A percentile compares a stretch with the other conserved stretches of the same genome.
These are phyloP conservation scores for Saccharomyces eubayanus DNA, from an alignment of 805 yeast genomes.

Conservation along the genomic window DNA sequence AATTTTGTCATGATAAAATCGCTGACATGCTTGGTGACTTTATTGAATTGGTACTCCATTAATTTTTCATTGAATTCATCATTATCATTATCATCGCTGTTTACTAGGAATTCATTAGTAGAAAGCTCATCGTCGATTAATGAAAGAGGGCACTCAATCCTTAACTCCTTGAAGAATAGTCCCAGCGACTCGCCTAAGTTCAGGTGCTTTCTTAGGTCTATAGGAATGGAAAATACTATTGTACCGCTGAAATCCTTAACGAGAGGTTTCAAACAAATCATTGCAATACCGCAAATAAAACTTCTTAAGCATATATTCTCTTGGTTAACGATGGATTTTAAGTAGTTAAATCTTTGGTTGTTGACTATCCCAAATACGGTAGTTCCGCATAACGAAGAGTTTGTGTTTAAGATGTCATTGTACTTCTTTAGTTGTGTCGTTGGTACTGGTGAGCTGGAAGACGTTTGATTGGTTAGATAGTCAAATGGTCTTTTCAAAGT, in stretches of 20 bases:
- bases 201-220: constrained; percentile 16
- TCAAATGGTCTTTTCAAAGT: constrained; percentile 23
- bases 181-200: constrained; percentile 13
- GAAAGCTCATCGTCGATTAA: constrained; percentile 13
- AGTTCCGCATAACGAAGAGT: constrained; percentile 21
- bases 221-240: constrained; percentile 19
- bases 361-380: constrained; percentile 23
- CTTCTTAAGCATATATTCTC: constrained; percentile 20
- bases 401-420: constrained; percentile 7
- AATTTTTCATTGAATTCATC: constrained; percentile 12
- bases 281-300: constrained; percentile 21
- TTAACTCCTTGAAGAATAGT: constrained; percentile 20
- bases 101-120: constrained; percentile 3
- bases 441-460: constrained; percentile 1
- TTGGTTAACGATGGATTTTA: constrained; percentile 11
- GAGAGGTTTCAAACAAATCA: constrained; percentile 24
- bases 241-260: constrained; percentile 13
- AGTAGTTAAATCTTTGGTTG: constrained; percentile 8
- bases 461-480: constrained; percentile 7
- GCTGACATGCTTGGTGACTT: constrained; percentile 16
- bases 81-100: background rate
- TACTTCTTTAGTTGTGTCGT: constrained; percentile 3
- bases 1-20: constrained; percentile 10
- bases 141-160: constrained; percentile 21
- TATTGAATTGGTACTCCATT: constrained; percentile 21